phyloP scores from a whole-genome alignment of 1,139 yeast species.

The Hansenula sp. region DNA sequence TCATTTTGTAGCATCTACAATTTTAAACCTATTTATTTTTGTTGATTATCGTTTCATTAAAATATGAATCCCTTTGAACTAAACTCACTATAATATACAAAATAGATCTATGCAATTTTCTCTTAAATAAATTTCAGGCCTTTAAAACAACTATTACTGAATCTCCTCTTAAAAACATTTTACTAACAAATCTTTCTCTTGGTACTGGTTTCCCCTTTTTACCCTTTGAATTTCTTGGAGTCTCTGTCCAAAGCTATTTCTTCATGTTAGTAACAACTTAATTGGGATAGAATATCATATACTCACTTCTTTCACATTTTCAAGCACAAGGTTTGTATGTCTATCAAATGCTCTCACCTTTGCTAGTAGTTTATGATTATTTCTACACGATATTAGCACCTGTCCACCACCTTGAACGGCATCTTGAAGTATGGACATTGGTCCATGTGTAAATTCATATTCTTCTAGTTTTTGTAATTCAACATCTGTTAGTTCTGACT shows the following conservation, averaged over 20 bases:
- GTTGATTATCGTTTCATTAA: too few relatives aligned
- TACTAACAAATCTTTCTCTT: constrained; percentile 82
- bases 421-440: constrained; percentile 77
- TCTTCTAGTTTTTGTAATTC: constrained; percentile 85
- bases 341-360: constrained; percentile 93
- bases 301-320: constrained; percentile 76
- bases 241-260: constrained; percentile 68
- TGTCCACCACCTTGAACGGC: constrained; percentile 74
- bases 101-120: too few relatives aligned
- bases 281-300: neutral
- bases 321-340: constrained; percentile 90
- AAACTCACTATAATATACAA: too few relatives aligned
- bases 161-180: constrained; percentile 92
- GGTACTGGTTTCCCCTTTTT: constrained; percentile 66
- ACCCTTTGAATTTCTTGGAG: constrained; percentile 58
- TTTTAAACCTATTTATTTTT: too few relatives aligned
- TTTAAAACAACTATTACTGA: constrained; percentile 83
- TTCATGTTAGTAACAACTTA: neutral
- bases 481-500: constrained; percentile 72
- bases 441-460: constrained; percentile 87
- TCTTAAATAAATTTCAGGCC: constrained; percentile 7
- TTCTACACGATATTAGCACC: constrained; percentile 84
- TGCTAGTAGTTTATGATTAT: constrained; percentile 87
- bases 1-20: too few relatives aligned
- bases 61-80: neutral